phyloP scores from a whole-genome alignment of 805 yeast genomes.

The Candida schatavii region DNA sequence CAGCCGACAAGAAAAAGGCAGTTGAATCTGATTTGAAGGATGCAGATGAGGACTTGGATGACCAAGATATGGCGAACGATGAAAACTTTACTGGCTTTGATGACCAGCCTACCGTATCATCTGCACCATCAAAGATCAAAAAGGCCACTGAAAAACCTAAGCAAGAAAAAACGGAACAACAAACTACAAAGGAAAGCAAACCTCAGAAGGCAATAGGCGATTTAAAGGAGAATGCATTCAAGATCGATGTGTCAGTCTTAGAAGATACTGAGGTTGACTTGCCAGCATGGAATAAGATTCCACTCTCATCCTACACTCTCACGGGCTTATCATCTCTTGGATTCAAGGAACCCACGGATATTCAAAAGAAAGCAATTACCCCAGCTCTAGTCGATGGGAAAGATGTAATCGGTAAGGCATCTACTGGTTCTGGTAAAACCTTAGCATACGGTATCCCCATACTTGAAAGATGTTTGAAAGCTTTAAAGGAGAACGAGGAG shows the following conservation, averaged over 20 bases:
- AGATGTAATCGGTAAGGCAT: conserved; percentile 93
- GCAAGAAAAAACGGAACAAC: not conserved
- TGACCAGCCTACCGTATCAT: conserved; percentile 10
- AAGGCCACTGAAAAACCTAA: not conserved
- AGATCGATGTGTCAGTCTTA: conserved; percentile 23
- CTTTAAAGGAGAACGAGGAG: conserved; percentile 14
- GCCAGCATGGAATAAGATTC: conserved; percentile 58
- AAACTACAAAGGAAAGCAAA: not conserved
- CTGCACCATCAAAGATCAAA: not conserved
- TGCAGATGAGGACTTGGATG: conserved; percentile 4
- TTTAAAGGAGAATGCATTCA: conserved; percentile 21
- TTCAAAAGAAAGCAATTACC: conserved; percentile 78
- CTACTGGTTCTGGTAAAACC: conserved; percentile 97
- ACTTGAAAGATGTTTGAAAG: conserved; percentile 56
- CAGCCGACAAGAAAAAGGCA: conserved; percentile 20
- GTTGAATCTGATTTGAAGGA: no score
- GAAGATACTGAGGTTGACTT: conserved; percentile 41
- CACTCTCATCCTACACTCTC: conserved; percentile 54
- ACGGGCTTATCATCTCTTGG: conserved; percentile 59
- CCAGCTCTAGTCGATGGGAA: conserved; percentile 57
- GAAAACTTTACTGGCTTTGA: conserved; percentile 27
- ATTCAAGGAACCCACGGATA: conserved; percentile 75
- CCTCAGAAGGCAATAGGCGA: not conserved
- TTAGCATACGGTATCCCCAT: conserved; percentile 94
- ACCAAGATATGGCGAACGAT: no score